These are phyloP conservation scores for Dacryopinax spathularia DNA, from an alignment of 768 basidiomycete genomes.

Conservation along the genomic window DNA sequence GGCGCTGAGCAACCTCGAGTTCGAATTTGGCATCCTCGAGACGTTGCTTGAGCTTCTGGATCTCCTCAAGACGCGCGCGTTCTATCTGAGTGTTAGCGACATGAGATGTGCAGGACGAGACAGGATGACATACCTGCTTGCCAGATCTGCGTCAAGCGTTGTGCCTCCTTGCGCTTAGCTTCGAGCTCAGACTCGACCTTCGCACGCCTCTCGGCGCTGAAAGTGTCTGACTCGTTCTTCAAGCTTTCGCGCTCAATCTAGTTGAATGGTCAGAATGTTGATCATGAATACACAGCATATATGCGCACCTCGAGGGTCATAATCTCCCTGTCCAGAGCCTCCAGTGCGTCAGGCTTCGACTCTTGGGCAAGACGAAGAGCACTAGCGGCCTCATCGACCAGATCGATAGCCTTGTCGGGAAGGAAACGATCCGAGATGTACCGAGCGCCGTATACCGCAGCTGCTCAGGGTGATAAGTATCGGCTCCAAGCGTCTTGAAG, in stretches of 20 bases:
- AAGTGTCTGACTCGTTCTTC: constrained; percentile 75
- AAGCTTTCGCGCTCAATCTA: constrained; percentile 74
- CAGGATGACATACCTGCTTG: constrained; percentile 38
- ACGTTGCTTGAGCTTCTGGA: constrained; percentile 56
- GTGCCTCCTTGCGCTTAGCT: constrained; percentile 48
- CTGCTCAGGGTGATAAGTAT: constrained; percentile 23
- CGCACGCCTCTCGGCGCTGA: constrained; percentile 56
- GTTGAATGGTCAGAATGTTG: not conserved
- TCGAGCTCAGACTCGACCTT: constrained; percentile 53
- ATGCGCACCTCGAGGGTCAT: constrained; percentile 48
- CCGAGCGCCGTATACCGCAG: constrained; percentile 68
- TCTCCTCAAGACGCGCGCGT: constrained; percentile 49
- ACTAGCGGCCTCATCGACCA: constrained; percentile 87
- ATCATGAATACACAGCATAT: not conserved
- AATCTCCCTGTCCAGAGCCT: constrained; percentile 67
- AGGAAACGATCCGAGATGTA: constrained; percentile 80
- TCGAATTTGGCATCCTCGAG: constrained; percentile 75
- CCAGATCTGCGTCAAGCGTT: constrained; percentile 52
- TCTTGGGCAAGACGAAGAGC: constrained; percentile 77
- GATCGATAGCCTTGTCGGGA: constrained; percentile 75
- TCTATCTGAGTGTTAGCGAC: no score
- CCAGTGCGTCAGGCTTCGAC: constrained; percentile 72
- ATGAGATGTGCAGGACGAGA: no score
- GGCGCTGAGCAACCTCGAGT: constrained; percentile 75
- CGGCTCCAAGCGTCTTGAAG: not conserved